These are phyloP conservation scores for Yamadazyma takamatsuzukensis DNA, from an alignment of 805 yeast genomes.

Conservation along the genomic window DNA sequence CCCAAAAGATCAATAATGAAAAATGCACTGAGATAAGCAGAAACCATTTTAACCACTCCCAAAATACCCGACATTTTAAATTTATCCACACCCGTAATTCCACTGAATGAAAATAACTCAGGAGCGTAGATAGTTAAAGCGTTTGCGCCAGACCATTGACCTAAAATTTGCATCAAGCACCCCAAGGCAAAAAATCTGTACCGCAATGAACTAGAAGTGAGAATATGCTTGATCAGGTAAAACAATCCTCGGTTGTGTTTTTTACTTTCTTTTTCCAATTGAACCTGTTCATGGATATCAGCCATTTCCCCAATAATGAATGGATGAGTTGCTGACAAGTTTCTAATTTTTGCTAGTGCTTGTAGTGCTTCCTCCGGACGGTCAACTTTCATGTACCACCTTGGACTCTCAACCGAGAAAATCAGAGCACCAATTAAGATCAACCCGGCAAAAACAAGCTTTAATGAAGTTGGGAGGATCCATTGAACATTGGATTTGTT, in stretches of 20 bases:
- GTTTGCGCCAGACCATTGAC: conserved; percentile 56
- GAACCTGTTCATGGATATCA: conserved; percentile 45
- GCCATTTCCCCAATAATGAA: conserved; percentile 45
- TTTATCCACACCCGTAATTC: conserved; percentile 36
- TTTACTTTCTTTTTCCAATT: conserved; percentile 14
- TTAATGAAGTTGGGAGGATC: conserved; percentile 46
- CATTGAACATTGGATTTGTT: conserved; percentile 34
- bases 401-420: conserved; percentile 46
- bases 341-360: conserved; percentile 39
- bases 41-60: conserved; percentile 47
- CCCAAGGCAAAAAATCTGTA: conserved; percentile 43
- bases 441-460: conserved; percentile 44
- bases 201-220: conserved; percentile 31
- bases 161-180: conserved; percentile 40
- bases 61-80: conserved; percentile 47
- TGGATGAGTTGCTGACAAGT: conserved; percentile 43
- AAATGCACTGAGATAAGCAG: conserved; percentile 47
- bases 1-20: conserved; percentile 51
- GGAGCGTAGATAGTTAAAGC: conserved; percentile 54
- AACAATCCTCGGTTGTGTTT: too few species aligned
- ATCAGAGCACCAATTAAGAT: conserved; percentile 37
- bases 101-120: conserved; percentile 44
- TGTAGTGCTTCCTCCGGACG: conserved; percentile 33
- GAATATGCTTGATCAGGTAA: too few species aligned
- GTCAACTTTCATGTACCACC: conserved; percentile 45